phyloP scores from a whole-genome alignment of 2,329 filamentous ascomycete species.

The Cadophora sp. region DNA sequence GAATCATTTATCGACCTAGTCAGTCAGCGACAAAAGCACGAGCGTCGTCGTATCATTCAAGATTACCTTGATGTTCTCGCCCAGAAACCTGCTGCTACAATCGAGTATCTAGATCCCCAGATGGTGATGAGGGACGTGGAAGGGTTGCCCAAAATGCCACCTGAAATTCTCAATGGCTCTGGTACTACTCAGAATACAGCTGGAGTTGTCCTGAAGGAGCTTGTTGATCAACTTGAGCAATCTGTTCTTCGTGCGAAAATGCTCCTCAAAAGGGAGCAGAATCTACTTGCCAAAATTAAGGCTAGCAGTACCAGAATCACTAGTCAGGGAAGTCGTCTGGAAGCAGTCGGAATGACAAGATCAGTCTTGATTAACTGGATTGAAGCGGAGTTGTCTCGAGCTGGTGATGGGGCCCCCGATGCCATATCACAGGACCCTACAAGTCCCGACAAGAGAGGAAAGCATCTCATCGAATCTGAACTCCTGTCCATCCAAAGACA shows the following conservation, averaged over 20 bases:
- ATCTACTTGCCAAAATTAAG: conserved; percentile 56
- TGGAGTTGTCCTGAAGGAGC: conserved; percentile 53
- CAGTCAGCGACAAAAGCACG: conserved; percentile 58
- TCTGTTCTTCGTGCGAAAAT: conserved; percentile 65
- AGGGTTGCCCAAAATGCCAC: conserved; percentile 40
- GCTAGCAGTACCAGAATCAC: conserved; percentile 12
- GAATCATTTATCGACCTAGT: conserved; percentile 59
- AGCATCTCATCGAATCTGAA: conserved; percentile 35
- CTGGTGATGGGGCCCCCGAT: conserved; percentile 47
- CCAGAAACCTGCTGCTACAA: conserved; percentile 58
- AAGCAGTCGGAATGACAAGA: conserved; percentile 62
- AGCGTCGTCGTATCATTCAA: conserved; percentile 57
- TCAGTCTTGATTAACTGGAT: conserved; percentile 71
- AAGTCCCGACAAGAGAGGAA: conserved; percentile 30
- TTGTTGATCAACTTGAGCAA: conserved; percentile 62
- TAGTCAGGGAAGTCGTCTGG: conserved; percentile 43
- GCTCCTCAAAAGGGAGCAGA: conserved; percentile 62
- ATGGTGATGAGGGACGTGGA: conserved; percentile 36
- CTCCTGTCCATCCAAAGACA: conserved; percentile 54
- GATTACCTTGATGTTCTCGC: conserved; percentile 58
- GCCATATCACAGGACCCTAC: conserved; percentile 35
- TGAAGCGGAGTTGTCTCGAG: conserved; percentile 64
- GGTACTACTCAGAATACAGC: conserved; percentile 38
- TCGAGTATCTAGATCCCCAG: conserved; percentile 54
- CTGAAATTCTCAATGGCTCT: conserved; percentile 37